phyloP scores from a whole-genome alignment of 352 stramenopile genomes.

The Pythium sukuiense region DNA sequence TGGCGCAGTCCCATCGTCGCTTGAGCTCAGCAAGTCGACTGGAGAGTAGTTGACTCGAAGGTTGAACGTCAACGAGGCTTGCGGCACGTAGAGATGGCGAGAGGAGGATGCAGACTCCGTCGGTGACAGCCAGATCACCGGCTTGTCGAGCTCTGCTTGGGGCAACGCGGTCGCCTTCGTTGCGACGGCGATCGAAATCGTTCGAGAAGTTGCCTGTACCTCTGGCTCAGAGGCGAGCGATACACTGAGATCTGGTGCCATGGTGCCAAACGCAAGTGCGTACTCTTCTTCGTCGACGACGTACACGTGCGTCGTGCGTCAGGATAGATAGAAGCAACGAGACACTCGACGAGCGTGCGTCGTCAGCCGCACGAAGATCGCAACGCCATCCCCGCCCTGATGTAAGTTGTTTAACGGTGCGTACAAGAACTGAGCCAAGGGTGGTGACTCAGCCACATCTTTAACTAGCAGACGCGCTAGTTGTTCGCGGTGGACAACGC shows the following conservation, averaged over 20 bases:
- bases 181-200: neutral
- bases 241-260: neutral
- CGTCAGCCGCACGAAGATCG: constrained; percentile 3
- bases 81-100: neutral
- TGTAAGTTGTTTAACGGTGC: neutral
- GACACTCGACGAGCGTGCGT: constrained; percentile 3
- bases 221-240: neutral
- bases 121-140: too few species aligned
- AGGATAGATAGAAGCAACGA: neutral
- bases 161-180: too few species aligned
- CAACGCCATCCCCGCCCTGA: neutral
- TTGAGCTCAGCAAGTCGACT: neutral
- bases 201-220: neutral
- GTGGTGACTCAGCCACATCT: neutral
- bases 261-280: neutral
- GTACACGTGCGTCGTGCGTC: neutral
- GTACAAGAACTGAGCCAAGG: neutral
- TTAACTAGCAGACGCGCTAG: neutral
- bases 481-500: neutral
- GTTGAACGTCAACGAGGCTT: neutral
- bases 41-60: neutral
- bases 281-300: neutral
- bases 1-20: neutral
- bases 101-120: too few species aligned
- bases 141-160: too few species aligned